Percentiles rank a stretch among this genome's conserved stretches.
Evolutionary conservation across 192 early-diverging fungal genomes (phyloP).

Genomic region (Dissophora ornata): DNA sequence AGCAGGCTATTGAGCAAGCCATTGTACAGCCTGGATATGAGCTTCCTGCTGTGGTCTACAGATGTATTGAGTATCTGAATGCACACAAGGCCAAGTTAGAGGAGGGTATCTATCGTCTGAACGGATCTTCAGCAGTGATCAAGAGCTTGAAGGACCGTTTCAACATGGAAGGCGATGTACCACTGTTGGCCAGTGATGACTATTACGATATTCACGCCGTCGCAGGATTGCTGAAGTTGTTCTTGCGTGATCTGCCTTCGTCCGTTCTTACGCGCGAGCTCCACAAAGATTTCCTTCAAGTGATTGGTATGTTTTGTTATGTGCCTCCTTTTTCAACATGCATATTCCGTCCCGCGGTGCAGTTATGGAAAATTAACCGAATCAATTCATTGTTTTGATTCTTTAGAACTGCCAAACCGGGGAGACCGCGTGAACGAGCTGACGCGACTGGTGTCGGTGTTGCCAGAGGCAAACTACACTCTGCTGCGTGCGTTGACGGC

Average conservation of each 20-base stretch:
- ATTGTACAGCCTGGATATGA: slow-evolving; percentile 80
- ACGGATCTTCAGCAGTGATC: slow-evolving; percentile 80
- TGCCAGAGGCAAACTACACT: slow-evolving; percentile 93
- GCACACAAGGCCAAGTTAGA: slow-evolving; percentile 88
- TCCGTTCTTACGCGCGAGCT: slow-evolving; percentile 92
- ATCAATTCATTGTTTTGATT: no score
- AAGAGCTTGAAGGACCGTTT: slow-evolving; percentile 84
- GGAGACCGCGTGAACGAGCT: slow-evolving; percentile 86
- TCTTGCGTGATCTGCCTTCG: slow-evolving; percentile 87
- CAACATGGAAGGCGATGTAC: slow-evolving; percentile 83
- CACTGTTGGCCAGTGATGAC: slow-evolving; percentile 68
- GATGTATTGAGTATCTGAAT: slow-evolving; percentile 97
- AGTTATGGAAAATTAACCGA: no score
- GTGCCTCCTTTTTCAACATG: no score
- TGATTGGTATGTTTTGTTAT: slow-evolving; percentile 68
- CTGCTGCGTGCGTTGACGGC: slow-evolving; percentile 87
- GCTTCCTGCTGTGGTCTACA: slow-evolving; percentile 90
- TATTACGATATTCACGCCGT: slow-evolving; percentile 95
- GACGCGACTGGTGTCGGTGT: slow-evolving; percentile 75
- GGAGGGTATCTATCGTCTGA: slow-evolving; percentile 95
- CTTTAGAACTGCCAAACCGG: slow-evolving; percentile 79
- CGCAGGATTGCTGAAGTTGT: slow-evolving; percentile 92
- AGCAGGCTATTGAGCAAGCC: slow-evolving; percentile 78
- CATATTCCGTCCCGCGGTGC: no score
- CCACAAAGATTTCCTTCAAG: slow-evolving; percentile 84